Conservation (phyloP, 495 filamentous ascomycete species). For the Lophium mytilinum region DNA sequence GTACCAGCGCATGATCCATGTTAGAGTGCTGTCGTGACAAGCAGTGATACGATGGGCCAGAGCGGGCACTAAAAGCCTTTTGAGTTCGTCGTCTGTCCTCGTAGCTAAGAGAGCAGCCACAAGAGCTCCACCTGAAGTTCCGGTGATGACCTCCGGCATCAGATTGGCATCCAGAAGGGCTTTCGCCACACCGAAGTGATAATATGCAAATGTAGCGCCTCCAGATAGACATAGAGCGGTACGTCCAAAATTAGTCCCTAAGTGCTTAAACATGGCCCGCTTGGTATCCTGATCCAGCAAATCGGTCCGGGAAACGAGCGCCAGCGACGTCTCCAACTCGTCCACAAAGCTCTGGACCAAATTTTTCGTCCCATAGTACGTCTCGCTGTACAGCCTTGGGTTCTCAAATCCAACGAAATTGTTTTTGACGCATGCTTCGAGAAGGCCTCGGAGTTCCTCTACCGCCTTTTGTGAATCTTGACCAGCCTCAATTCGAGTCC, state of each 20-base stretch:
- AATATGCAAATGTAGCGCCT: slow-evolving; percentile 93
- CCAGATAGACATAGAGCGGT: slow-evolving; percentile 89
- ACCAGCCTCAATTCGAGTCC: slow-evolving; percentile 50
- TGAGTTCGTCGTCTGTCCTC: slow-evolving; percentile 83
- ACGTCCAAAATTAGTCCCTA: slow-evolving; percentile 84
- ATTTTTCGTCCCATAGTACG: slow-evolving; percentile 92
- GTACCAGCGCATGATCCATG: slow-evolving; percentile 81
- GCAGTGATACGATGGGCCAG: slow-evolving; percentile 77
- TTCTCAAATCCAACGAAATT: slow-evolving; percentile 97
- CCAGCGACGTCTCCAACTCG: slow-evolving; percentile 57
- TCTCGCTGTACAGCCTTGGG: slow-evolving; percentile 84
- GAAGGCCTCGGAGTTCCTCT: slow-evolving; percentile 63
- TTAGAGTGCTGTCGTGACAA: slow-evolving; percentile 66
- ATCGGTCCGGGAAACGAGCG: slow-evolving; percentile 57
- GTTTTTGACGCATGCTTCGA: slow-evolving; percentile 91
- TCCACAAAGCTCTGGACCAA: slow-evolving; percentile 84
- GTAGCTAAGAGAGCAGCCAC: slow-evolving; percentile 85
- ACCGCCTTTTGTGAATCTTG: slow-evolving; percentile 45
- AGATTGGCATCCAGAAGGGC: slow-evolving; percentile 81
- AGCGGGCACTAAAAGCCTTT: slow-evolving; percentile 73
- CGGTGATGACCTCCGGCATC: slow-evolving; percentile 88
- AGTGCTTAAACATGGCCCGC: slow-evolving; percentile 72
- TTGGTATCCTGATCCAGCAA: slow-evolving; percentile 66
- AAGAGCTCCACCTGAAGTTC: slow-evolving; percentile 87
- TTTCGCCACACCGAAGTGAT: slow-evolving; percentile 90